Evolutionary conservation across 495 filamentous ascomycete species (phyloP).

Genomic region (Neurospora tetraspora): DNA sequence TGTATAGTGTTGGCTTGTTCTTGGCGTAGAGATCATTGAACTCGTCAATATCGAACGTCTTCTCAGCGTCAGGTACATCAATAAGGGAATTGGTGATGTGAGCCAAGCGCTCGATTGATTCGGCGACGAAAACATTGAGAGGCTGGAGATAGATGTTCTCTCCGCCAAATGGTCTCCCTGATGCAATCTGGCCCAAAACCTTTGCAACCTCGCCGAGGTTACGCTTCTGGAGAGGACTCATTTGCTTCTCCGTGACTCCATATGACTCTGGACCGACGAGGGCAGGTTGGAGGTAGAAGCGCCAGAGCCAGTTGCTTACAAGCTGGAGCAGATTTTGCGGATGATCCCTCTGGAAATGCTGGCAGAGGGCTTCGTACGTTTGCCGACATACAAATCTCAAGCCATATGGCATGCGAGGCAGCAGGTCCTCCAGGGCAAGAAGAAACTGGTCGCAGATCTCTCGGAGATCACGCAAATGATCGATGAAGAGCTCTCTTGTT

Average conservation of each 20-base stretch:
- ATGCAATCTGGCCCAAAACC: conserved; percentile 76
- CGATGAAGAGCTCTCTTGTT: conserved; percentile 82
- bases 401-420: conserved; percentile 88
- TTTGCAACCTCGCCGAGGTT: conserved; percentile 88
- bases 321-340: conserved; percentile 71
- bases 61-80: conserved; percentile 72
- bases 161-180: conserved; percentile 77
- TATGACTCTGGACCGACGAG: conserved; percentile 77
- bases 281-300: conserved; percentile 84
- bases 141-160: conserved; percentile 95
- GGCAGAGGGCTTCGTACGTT: conserved; percentile 65
- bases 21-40: conserved; percentile 96
- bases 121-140: conserved; percentile 78
- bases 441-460: conserved; percentile 91
- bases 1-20: conserved; percentile 91
- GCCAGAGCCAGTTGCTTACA: conserved; percentile 85
- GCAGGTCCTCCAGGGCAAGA: conserved; percentile 62
- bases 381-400: conserved; percentile 82
- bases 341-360: conserved; percentile 69
- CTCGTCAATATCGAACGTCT: conserved; percentile 94
- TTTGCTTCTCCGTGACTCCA: conserved; percentile 76
- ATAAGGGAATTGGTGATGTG: conserved; percentile 67
- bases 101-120: conserved; percentile 71
- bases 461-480: conserved; percentile 83
- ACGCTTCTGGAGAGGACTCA: conserved; percentile 85